Evolutionary conservation across 108 stramenopile species (phyloP), one percentile per base, ranked within the genome.

Genomic region (Bacterosira constricta): DNA sequence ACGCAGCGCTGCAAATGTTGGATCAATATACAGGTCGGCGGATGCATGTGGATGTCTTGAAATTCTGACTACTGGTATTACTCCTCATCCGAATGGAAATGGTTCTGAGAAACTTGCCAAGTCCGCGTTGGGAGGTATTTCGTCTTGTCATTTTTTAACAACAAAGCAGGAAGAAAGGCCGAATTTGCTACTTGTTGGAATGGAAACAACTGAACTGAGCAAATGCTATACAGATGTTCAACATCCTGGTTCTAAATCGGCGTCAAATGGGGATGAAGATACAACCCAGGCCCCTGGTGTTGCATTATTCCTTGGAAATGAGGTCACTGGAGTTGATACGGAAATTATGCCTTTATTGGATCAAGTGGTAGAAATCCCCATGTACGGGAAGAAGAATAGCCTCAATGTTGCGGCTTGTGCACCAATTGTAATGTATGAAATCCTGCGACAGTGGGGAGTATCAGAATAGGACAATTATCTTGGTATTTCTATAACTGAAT

Each of bases 341-440:
- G 83, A 80, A 44, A 80, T 88, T 15, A 58, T 88, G 69, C 81
- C 77, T 3, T 27, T 71, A 27, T 67, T 88, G 29, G 91, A 94
- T 70, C 63, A 66, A 27, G 80, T 92, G 49, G 83, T 92, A 1
- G 89, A 96, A 73, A 88, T 96, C 30, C 95, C 92, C 2, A 94
- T 87, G 69, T 91, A 82, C 75, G 95, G 95, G 12, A 60, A 63
- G 47, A 94, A 96, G 75, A 96, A 96, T 76, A 81, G 78, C 56
- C 76, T 96, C 26, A 96, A 96, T 67, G 88, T 96, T 53, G 92
- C 95, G 2, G 88, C 90, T 9, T 88, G 87, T 81, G 95, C 95
- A 42, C 91, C 95, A 18, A 83, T 94, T 23, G 89, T 94, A 4
- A 77, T 93, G 70, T 94, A 87, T 73, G 93, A 94, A 53, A 79